These are phyloP conservation scores for Albophoma yamanashiensis DNA, from an alignment of 2,329 filamentous ascomycete genomes.

Conservation along the genomic window DNA sequence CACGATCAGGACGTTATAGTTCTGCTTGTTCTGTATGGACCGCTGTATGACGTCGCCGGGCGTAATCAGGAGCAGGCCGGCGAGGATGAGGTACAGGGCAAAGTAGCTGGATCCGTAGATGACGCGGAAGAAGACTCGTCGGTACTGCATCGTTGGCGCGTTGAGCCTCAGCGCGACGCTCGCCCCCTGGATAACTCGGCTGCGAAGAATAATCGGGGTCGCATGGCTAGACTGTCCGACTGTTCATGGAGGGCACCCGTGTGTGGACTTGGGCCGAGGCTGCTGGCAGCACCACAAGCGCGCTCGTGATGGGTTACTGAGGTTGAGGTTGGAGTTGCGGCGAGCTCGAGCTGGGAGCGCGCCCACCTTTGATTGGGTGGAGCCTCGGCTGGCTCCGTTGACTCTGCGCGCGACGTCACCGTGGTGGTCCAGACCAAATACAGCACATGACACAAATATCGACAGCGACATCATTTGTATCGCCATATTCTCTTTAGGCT, in stretches of 20 bases:
- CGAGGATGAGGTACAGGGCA: conserved; percentile 61
- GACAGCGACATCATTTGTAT: not conserved
- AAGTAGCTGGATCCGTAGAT: conserved; percentile 74
- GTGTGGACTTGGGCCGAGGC: not conserved
- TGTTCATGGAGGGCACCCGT: conserved; percentile 7
- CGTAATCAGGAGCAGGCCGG: conserved; percentile 66
- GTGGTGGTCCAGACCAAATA: not conserved
- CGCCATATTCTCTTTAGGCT: not conserved
- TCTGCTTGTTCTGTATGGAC: conserved; percentile 52
- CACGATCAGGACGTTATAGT: conserved; percentile 77
- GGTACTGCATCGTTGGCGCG: conserved; percentile 7
- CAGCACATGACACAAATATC: not conserved
- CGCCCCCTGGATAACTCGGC: conserved; percentile 5
- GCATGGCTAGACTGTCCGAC: conserved; percentile 17
- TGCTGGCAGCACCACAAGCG: not conserved
- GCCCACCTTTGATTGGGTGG: not conserved
- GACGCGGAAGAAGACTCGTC: conserved; percentile 57
- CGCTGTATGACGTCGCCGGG: conserved; percentile 75
- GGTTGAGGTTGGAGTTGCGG: not conserved
- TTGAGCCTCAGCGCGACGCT: conserved; percentile 2
- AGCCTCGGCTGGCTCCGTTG: not conserved
- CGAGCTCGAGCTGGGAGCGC: not conserved
- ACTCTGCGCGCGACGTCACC: not conserved
- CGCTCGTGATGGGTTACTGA: not conserved
- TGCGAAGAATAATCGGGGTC: conserved; percentile 2